Conservation (phyloP, 805 yeast genomes). For the Kazachstania kunashirensis region DNA sequence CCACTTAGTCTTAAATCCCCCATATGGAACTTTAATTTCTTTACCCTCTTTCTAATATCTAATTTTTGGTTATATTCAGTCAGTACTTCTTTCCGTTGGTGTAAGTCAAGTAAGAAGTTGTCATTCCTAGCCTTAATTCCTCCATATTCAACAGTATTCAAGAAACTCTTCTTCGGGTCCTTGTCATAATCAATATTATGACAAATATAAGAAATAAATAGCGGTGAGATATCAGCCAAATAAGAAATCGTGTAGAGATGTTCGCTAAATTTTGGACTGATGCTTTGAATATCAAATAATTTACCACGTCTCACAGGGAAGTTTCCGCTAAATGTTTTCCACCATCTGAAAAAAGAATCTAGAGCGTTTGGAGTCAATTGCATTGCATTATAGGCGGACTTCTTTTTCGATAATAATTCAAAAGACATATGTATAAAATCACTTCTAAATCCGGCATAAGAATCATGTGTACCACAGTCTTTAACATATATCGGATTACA, state of each 20-base stretch:
- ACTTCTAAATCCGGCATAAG: slow-evolving; percentile 71
- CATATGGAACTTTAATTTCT: slow-evolving; percentile 51
- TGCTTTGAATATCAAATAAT: slow-evolving; percentile 48
- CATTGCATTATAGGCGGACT: slow-evolving; percentile 51
- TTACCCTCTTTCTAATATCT: slow-evolving; percentile 36
- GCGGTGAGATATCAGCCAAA: slow-evolving; percentile 59
- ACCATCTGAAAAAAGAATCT: slow-evolving; percentile 70
- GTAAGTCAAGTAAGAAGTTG: slow-evolving; percentile 52
- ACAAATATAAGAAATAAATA: slow-evolving; percentile 67
- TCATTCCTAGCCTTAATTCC: slow-evolving; percentile 63
- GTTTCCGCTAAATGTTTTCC: slow-evolving; percentile 73
- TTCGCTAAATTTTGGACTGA: slow-evolving; percentile 60
- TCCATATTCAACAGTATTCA: slow-evolving; percentile 37
- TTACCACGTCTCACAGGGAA: slow-evolving; percentile 71
- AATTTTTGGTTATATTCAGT: slow-evolving; percentile 39
- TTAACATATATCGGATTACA: slow-evolving; percentile 45
- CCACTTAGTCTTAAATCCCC: slow-evolving; percentile 51
- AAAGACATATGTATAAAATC: slow-evolving; percentile 70
- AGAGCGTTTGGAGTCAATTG: slow-evolving; percentile 68
- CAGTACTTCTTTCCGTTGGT: slow-evolving; percentile 46
- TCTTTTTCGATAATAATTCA: slow-evolving; percentile 37
- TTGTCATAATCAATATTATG: slow-evolving; percentile 33
- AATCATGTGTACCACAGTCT: slow-evolving; percentile 53
- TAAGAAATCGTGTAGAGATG: slow-evolving; percentile 73
- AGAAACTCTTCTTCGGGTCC: slow-evolving; percentile 9